A percentile compares a stretch with the other conserved stretches of the same genome.
These are phyloP conservation scores for Penicillium olsonii DNA, from an alignment of 2,329 filamentous ascomycete species.

Conservation along the genomic window DNA sequence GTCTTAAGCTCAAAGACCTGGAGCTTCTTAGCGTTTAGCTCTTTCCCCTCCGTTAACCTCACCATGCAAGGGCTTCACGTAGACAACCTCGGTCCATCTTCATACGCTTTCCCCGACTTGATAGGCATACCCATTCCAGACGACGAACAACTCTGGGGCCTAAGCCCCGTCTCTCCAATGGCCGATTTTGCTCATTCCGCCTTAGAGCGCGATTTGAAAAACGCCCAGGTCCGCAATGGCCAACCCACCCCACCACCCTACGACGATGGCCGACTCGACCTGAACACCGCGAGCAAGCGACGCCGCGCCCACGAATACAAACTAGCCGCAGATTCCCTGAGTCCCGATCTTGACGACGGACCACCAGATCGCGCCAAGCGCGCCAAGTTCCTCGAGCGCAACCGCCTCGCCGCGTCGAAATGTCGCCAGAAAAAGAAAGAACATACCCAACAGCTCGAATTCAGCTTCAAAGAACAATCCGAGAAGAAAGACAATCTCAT, in stretches of 20 bases:
- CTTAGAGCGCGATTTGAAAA: constrained; percentile 35
- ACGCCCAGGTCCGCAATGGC: constrained; percentile 40
- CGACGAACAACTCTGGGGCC: constrained; percentile 34
- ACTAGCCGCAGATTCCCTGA: constrained; percentile 20
- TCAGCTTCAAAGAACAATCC: constrained; percentile 37
- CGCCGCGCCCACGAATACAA: constrained; percentile 18
- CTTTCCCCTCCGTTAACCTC: no score
- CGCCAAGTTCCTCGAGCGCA: constrained; percentile 59
- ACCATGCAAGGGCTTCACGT: constrained; percentile 1
- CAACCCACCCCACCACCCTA: constrained; percentile 41
- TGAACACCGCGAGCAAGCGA: constrained; percentile 21
- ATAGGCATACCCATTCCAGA: constrained; percentile 30
- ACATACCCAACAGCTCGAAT: constrained; percentile 55
- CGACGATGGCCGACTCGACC: constrained; percentile 28
- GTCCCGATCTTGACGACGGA: constrained; percentile 24
- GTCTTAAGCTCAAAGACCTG: no score
- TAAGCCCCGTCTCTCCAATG: constrained; percentile 33
- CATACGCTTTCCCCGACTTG: constrained; percentile 29
- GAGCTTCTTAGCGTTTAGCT: no score
- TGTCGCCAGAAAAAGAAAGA: constrained; percentile 66
- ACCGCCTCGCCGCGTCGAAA: constrained; percentile 61
- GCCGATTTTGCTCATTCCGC: constrained; percentile 28
- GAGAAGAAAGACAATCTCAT: constrained; percentile 35
- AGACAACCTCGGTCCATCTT: constrained; percentile 6
- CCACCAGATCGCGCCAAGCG: constrained; percentile 43